phyloP scores from a whole-genome alignment of 2,329 filamentous ascomycete genomes.

The Colletotrichum filicis region DNA sequence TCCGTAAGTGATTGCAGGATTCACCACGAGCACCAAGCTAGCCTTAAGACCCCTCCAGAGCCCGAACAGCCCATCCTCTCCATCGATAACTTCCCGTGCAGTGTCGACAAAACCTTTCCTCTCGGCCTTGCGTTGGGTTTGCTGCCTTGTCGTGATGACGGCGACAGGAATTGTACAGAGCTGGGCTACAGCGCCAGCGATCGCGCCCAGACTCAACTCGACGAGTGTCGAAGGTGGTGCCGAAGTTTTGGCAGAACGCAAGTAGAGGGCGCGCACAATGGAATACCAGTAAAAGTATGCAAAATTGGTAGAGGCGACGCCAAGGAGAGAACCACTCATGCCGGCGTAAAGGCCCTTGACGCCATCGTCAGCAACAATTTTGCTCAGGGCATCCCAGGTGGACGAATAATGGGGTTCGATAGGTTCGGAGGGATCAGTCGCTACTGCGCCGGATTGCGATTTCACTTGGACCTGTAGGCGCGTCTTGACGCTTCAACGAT shows the following conservation, averaged over 20 bases:
- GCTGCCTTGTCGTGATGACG: constrained; percentile 94
- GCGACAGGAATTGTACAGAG: constrained; percentile 96
- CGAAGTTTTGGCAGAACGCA: constrained; percentile 64
- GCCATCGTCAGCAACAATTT: constrained; percentile 86
- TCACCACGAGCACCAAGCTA: constrained; percentile 93
- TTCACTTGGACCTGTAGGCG: constrained; percentile 95
- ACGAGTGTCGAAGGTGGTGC: constrained; percentile 78
- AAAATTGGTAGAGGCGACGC: constrained; percentile 97
- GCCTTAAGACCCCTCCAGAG: constrained; percentile 97
- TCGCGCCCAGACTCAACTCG: constrained; percentile 86
- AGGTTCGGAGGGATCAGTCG: constrained; percentile 53
- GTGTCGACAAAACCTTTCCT: constrained; percentile 89
- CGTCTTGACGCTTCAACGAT: constrained; percentile 82
- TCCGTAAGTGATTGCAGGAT: constrained; percentile 97
- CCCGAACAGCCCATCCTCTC: constrained; percentile 88
- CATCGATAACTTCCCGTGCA: constrained; percentile 86
- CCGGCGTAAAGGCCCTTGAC: constrained; percentile 86
- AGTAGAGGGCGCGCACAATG: constrained; percentile 83
- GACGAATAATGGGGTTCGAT: constrained; percentile 82
- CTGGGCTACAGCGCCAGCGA: constrained; percentile 91
- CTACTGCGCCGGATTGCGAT: constrained; percentile 55
- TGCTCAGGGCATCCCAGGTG: constrained; percentile 87
- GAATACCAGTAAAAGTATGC: constrained; percentile 99
- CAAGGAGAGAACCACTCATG: constrained; percentile 85
- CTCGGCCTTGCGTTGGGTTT: constrained; percentile 87